phyloP scores from a whole-genome alignment of 2,329 filamentous ascomycete species.

The Xylariaceae sp. region DNA sequence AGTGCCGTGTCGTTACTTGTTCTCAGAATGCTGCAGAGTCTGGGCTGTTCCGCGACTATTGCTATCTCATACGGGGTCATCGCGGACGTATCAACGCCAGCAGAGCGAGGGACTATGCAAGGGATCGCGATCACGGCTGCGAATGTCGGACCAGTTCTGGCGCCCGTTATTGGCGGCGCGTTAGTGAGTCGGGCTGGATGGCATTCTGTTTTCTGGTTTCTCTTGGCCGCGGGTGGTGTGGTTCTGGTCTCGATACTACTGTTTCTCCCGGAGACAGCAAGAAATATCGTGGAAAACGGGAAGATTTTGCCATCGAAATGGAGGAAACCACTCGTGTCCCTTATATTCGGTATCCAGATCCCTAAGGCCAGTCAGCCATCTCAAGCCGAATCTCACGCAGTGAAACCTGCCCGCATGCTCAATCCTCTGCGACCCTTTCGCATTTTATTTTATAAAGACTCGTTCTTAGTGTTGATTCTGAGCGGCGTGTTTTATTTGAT shows the following conservation, averaged over 20 bases:
- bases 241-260: constrained; percentile 4
- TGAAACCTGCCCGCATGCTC: not conserved
- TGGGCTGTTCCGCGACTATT: constrained; percentile 15
- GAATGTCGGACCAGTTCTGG: constrained; percentile 5
- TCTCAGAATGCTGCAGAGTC: constrained; percentile 18
- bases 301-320: not conserved
- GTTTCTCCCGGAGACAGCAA: constrained; percentile 32
- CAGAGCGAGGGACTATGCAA: constrained; percentile 19
- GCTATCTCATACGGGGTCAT: constrained; percentile 20
- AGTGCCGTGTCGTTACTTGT: constrained; percentile 11
- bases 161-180: constrained; percentile 17
- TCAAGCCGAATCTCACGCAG: not conserved
- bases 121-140: constrained; percentile 9
- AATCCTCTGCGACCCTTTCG: not conserved
- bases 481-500: constrained; percentile 4
- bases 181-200: constrained; percentile 14
- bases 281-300: constrained; percentile 29
- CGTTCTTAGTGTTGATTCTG: not conserved
- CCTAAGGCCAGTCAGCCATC: not conserved
- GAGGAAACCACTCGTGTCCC: not conserved
- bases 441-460: not conserved
- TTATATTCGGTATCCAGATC: not conserved
- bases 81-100: constrained; percentile 20
- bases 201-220: constrained; percentile 22
- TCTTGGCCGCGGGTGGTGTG: constrained; percentile 8